Conservation (phyloP, 2,329 filamentous ascomycete genomes). For the Monilinia fructigena region DNA sequence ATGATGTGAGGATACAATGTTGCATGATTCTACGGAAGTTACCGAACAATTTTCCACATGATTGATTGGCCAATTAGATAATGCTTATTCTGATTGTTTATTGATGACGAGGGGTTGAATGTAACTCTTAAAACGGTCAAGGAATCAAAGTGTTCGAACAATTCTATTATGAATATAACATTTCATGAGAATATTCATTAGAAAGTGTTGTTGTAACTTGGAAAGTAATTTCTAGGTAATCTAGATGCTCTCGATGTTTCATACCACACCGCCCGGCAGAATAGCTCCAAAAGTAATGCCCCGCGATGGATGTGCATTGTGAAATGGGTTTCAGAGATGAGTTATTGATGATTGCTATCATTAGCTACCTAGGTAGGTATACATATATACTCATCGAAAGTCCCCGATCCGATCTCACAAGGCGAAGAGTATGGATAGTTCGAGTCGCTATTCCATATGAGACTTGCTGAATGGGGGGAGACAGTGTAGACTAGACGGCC, state of each 20-base stretch:
- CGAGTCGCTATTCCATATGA: background rate
- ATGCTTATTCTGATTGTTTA: conserved; percentile 3
- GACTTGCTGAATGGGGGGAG: background rate
- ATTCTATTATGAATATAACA: background rate
- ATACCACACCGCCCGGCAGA: conserved; percentile 18
- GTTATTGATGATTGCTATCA: background rate
- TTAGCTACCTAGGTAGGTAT: background rate
- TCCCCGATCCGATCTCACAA: background rate
- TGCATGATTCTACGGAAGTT: conserved; percentile 17
- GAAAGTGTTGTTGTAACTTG: background rate
- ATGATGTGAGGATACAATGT: conserved; percentile 14
- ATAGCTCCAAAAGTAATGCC: conserved; percentile 10
- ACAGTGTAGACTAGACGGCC: background rate
- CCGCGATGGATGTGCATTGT: background rate
- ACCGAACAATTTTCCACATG: conserved; percentile 12
- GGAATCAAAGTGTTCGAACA: background rate
- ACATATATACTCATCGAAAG: background rate
- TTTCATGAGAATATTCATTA: background rate
- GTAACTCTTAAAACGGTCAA: background rate
- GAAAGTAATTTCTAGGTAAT: background rate
- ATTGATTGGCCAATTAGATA: conserved; percentile 14
- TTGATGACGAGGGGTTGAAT: background rate
- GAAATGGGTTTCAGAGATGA: background rate
- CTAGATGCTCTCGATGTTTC: background rate
- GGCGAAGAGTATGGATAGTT: background rate